These are phyloP conservation scores for Sporothrix brunneoviolacea DNA, from an alignment of 2,329 filamentous ascomycete genomes.

Conservation along the genomic window DNA sequence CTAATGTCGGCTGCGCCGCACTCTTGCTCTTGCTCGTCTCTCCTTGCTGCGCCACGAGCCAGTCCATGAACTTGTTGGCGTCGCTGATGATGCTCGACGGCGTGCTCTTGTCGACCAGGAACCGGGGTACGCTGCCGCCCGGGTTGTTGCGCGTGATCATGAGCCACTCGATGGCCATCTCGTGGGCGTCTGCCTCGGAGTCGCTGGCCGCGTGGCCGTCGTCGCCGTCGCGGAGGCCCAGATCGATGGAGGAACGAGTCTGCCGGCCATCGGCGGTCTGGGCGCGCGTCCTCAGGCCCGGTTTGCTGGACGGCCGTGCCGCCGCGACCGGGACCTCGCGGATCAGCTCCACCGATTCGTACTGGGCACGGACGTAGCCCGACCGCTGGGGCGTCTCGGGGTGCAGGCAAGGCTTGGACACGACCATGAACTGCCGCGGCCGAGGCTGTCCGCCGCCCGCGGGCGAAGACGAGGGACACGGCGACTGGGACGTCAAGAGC, in stretches of 20 bases:
- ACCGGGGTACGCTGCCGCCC: constrained; percentile 78
- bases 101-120: constrained; percentile 86
- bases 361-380: constrained; percentile 75
- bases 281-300: too few species aligned
- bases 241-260: constrained; percentile 39
- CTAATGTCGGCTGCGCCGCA: neutral
- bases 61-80: constrained; percentile 74
- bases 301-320: constrained; percentile 27
- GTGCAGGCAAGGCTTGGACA: constrained; percentile 79
- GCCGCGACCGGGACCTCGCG: constrained; percentile 62
- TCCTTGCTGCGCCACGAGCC: constrained; percentile 41
- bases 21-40: constrained; percentile 20
- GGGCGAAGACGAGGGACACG: constrained; percentile 15
- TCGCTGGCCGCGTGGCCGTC: constrained; percentile 24
- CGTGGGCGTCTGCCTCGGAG: constrained; percentile 27
- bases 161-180: constrained; percentile 69
- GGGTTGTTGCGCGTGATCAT: constrained; percentile 90
- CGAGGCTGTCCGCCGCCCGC: constrained; percentile 32
- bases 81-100: constrained; percentile 74
- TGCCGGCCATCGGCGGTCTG: constrained; percentile 31
- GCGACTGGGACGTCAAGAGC: constrained; percentile 39
- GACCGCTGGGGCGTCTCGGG: constrained; percentile 61
- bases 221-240: constrained; percentile 28
- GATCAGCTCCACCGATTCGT: constrained; percentile 89
- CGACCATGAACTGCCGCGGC: constrained; percentile 72